Evolutionary conservation across 1,284 basidiomycete genomes (phyloP).

Genomic region (Veloporphyrellus conicus): DNA sequence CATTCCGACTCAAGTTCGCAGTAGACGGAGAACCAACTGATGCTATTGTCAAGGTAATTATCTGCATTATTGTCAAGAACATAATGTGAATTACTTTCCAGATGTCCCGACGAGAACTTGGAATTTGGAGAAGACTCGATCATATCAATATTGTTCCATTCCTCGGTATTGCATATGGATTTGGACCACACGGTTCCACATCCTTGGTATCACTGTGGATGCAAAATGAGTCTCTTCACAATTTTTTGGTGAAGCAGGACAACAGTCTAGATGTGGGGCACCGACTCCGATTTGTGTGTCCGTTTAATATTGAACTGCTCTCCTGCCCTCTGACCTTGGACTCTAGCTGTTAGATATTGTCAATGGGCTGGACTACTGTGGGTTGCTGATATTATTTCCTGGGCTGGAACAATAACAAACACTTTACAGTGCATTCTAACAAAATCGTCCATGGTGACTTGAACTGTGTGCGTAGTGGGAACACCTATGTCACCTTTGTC

Average conservation of each 20-base stretch:
- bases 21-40: neutral
- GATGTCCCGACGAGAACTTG: slow-evolving; percentile 8
- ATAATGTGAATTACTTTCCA: neutral
- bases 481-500: neutral
- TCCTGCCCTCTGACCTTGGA: neutral
- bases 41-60: neutral
- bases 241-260: slow-evolving; percentile 6
- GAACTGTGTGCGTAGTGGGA: neutral
- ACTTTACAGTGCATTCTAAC: neutral
- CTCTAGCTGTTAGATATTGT: neutral
- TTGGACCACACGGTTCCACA: slow-evolving; percentile 6
- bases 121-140: slow-evolving; percentile 5
- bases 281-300: slow-evolving; percentile 10
- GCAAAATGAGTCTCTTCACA: slow-evolving; percentile 10
- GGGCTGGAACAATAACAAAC: neutral
- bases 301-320: neutral
- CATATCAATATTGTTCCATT: slow-evolving; percentile 2
- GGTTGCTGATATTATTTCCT: neutral
- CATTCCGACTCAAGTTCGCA: neutral
- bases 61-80: neutral
- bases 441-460: neutral
- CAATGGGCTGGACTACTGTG: neutral
- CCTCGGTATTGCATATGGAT: slow-evolving; percentile 1
- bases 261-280: neutral
- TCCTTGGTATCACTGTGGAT: slow-evolving; percentile 22